Evolutionary conservation across 2,329 filamentous ascomycete genomes (phyloP).

Genomic region (Emmonsiellopsis sp.): DNA sequence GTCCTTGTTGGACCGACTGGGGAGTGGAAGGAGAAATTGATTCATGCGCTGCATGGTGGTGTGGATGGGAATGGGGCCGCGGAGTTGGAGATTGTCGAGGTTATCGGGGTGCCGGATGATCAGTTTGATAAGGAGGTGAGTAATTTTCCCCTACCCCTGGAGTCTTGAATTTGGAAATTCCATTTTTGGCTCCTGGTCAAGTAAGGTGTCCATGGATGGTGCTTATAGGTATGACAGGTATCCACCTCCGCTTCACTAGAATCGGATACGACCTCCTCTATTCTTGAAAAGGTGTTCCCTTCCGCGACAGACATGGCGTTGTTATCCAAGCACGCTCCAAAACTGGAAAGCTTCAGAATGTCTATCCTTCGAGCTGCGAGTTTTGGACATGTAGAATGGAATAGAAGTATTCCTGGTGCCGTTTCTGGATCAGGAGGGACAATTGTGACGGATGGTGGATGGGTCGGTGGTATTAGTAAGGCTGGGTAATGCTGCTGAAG

Average conservation of each 20-base stretch:
- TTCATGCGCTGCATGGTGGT: slow-evolving; percentile 18
- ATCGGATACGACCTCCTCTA: neutral
- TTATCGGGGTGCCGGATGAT: slow-evolving; percentile 28
- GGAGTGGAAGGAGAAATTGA: slow-evolving; percentile 24
- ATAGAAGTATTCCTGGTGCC: neutral
- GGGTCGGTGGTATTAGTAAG: neutral
- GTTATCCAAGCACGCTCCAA: slow-evolving; percentile 22
- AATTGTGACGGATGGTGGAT: neutral
- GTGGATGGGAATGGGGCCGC: slow-evolving; percentile 10
- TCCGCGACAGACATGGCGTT: slow-evolving; percentile 19
- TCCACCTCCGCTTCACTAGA: neutral
- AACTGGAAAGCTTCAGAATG: slow-evolving; percentile 27
- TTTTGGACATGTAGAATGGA: slow-evolving; percentile 8
- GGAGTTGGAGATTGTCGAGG: slow-evolving; percentile 30
- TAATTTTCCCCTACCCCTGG: slow-evolving; percentile 4
- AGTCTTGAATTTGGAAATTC: too few species aligned
- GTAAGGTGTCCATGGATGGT: too few species aligned
- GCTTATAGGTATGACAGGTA: neutral
- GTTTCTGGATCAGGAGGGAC: too few species aligned
- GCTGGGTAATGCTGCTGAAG: neutral
- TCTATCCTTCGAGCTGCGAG: slow-evolving; percentile 23
- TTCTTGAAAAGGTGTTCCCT: slow-evolving; percentile 5
- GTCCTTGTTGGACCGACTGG: slow-evolving; percentile 27
- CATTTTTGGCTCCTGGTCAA: too few species aligned
- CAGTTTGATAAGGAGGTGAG: slow-evolving; percentile 28